A percentile compares a stretch with the other conserved stretches of the same genome.
These are phyloP conservation scores for Agrocybe pediades DNA, from an alignment of 768 basidiomycete genomes.

Conservation along the genomic window DNA sequence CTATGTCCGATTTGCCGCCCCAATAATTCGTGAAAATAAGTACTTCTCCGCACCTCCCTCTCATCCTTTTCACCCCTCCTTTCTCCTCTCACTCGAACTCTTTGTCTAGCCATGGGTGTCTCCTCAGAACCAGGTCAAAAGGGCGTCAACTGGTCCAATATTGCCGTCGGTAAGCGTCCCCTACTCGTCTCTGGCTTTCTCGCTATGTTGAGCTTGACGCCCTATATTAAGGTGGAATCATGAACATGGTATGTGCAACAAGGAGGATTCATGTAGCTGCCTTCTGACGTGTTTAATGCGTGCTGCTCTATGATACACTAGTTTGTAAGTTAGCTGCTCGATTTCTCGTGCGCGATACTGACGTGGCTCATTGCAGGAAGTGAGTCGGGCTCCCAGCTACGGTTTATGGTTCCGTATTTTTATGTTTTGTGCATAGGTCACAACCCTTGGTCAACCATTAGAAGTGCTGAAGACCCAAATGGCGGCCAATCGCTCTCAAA, in stretches of 20 bases:
- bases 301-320: conserved; percentile 21
- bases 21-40: conserved; percentile 23
- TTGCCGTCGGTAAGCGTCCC: conserved; percentile 78
- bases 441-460: conserved; percentile 95
- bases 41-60: conserved; percentile 13
- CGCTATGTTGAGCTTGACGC: conserved; percentile 19
- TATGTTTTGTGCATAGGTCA: conserved; percentile 64
- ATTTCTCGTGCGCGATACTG: conserved; percentile 10
- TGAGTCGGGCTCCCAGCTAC: conserved; percentile 38
- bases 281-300: not conserved
- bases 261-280: not conserved
- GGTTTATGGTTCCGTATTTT: conserved; percentile 8
- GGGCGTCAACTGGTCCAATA: conserved; percentile 92
- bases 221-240: conserved; percentile 77
- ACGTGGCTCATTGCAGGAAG: conserved; percentile 57
- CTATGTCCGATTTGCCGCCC: too few species aligned
- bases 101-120: conserved; percentile 63
- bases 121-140: conserved; percentile 88
- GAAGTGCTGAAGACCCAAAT: conserved; percentile 99
- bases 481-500: conserved; percentile 94
- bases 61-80: conserved; percentile 22
- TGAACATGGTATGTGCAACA: conserved; percentile 85
- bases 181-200: conserved; percentile 13
- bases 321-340: conserved; percentile 49
- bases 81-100: conserved; percentile 21